Conservation (phyloP, 495 filamentous ascomycete genomes). For the Penicillium alfredii region DNA sequence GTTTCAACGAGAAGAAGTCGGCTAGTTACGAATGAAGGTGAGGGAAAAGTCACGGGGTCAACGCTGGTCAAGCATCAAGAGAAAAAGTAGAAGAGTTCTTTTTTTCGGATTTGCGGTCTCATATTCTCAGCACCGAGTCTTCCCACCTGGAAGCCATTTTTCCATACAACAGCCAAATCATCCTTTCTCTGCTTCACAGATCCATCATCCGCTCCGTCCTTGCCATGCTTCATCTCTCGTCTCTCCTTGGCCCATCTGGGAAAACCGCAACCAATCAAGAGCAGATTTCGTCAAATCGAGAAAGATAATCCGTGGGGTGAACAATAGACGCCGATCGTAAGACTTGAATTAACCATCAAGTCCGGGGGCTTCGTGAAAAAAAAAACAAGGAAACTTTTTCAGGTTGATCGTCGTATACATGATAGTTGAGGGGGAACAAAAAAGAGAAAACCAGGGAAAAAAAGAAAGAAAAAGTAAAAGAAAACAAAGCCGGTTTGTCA, state of each 20-base stretch:
- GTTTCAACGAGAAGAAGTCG: too few species aligned
- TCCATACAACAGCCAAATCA: conserved; percentile 14
- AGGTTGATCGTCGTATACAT: conserved; percentile 42
- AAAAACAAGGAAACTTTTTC: conserved; percentile 31
- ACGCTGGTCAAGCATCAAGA: not conserved
- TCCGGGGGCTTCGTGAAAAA: conserved; percentile 28
- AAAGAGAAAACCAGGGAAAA: conserved; percentile 6
- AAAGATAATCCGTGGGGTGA: conserved; percentile 29
- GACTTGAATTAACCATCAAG: conserved; percentile 24
- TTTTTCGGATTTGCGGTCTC: conserved; percentile 24
- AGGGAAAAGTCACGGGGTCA: conserved; percentile 5
- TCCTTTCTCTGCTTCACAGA: conserved; percentile 12
- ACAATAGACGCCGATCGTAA: conserved; percentile 45
- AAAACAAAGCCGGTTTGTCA: conserved; percentile 2
- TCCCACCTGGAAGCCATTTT: conserved; percentile 16
- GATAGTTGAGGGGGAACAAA: conserved; percentile 25
- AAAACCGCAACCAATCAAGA: conserved; percentile 30
- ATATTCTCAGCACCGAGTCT: conserved; percentile 27
- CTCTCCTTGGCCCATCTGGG: conserved; percentile 21
- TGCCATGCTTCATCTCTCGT: conserved; percentile 17
- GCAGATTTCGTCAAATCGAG: conserved; percentile 23
- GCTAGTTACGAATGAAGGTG: too few species aligned
- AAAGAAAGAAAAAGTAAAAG: conserved; percentile 8
- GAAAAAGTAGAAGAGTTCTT: too few species aligned
- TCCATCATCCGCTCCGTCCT: conserved; percentile 10